phyloP scores from a whole-genome alignment of 352 stramenopile genomes.

The Globisporangium cederbergense region DNA sequence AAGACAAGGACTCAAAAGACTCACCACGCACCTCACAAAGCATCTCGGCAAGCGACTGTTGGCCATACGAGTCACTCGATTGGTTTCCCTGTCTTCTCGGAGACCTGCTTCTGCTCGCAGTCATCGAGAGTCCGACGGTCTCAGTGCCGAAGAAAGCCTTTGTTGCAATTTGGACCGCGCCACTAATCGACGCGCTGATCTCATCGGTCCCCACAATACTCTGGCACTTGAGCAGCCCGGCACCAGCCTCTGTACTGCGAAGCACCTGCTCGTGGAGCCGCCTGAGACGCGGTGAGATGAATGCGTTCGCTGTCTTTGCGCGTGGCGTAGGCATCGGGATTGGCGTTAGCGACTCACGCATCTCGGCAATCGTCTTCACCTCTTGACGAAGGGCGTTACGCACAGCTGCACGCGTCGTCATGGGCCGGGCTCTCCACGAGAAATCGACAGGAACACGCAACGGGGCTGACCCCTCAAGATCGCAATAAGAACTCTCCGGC shows the following conservation, averaged over 20 bases:
- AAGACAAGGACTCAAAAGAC: neutral
- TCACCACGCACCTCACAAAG: conserved; percentile 10
- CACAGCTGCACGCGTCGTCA: conserved; percentile 48
- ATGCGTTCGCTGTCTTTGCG: conserved; percentile 13
- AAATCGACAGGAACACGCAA: conserved; percentile 13
- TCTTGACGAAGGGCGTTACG: conserved; percentile 51
- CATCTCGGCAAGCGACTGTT: conserved; percentile 3
- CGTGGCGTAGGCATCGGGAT: conserved; percentile 5
- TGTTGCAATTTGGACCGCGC: conserved; percentile 13
- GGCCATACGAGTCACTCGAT: neutral
- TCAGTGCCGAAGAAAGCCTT: conserved; percentile 5
- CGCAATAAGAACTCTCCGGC: neutral
- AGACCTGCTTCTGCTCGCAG: neutral
- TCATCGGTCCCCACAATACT: conserved; percentile 5
- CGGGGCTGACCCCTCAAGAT: neutral
- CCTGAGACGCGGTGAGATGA: conserved; percentile 40
- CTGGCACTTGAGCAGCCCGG: conserved; percentile 13
- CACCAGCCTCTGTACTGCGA: conserved; percentile 23
- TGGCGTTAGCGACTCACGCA: conserved; percentile 22
- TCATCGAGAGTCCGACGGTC: conserved; percentile 3
- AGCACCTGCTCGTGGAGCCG: conserved; percentile 39
- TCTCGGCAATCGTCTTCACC: conserved; percentile 26
- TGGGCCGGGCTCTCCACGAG: conserved; percentile 44
- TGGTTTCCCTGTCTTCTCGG: neutral
- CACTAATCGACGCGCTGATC: conserved; percentile 4